Evolutionary conservation across 1,284 basidiomycete species (phyloP).

Genomic region (Cutaneotrichosporon sp.): DNA sequence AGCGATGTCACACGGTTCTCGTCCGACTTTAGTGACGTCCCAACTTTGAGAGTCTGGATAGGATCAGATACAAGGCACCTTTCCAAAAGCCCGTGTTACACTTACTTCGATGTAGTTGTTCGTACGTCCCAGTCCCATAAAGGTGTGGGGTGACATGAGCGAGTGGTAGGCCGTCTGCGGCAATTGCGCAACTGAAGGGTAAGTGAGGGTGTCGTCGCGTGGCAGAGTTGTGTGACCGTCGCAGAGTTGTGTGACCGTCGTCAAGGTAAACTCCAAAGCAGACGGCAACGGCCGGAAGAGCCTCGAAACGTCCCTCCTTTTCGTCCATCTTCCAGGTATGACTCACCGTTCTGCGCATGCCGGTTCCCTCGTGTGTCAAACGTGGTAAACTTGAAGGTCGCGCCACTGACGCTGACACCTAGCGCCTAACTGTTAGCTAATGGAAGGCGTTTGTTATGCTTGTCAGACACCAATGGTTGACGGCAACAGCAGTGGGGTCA

Average conservation of each 20-base stretch:
- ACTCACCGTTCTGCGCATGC: slow-evolving; percentile 77
- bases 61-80: neutral
- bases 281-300: too few species aligned
- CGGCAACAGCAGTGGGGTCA: too few species aligned
- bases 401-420: slow-evolving; percentile 89
- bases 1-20: slow-evolving; percentile 70
- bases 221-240: too few species aligned
- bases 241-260: neutral
- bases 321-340: too few species aligned
- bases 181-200: slow-evolving; percentile 70
- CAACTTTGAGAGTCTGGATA: slow-evolving; percentile 72
- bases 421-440: slow-evolving; percentile 61
- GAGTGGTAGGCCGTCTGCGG: slow-evolving; percentile 88
- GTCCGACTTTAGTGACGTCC: slow-evolving; percentile 66
- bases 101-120: slow-evolving; percentile 93
- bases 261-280: too few species aligned
- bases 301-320: neutral
- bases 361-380: slow-evolving; percentile 86
- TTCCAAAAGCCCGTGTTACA: too few species aligned
- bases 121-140: slow-evolving; percentile 95
- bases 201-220: too few species aligned
- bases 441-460: too few species aligned
- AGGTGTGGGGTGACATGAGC: slow-evolving; percentile 84
- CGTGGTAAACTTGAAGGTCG: slow-evolving; percentile 95
- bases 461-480: too few species aligned